Evolutionary conservation across 1,284 basidiomycete species (phyloP).

Genomic region (Anthracocystis walkeri): DNA sequence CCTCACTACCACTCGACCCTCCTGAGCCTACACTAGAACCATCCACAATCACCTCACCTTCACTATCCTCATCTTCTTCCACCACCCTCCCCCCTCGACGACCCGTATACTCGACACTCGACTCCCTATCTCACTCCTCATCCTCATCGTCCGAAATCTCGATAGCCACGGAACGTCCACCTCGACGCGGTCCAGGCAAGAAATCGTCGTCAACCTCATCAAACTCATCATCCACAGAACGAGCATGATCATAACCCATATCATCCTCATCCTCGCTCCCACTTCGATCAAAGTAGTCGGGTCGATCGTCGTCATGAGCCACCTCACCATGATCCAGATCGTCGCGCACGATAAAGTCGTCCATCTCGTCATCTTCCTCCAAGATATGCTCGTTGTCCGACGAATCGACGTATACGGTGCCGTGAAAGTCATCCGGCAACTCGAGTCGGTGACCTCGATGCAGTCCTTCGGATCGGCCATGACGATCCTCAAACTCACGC

Average conservation of each 20-base stretch:
- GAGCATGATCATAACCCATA: not conserved
- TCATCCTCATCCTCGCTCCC: slow-evolving; percentile 1
- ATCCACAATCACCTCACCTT: slow-evolving; percentile 3
- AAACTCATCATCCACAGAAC: slow-evolving; percentile 7
- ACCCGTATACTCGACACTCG: slow-evolving; percentile 33
- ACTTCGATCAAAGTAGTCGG: not conserved
- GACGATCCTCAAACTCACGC: slow-evolving; percentile 27
- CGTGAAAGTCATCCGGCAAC: slow-evolving; percentile 1
- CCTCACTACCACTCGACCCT: slow-evolving; percentile 1
- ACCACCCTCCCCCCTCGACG: slow-evolving; percentile 3
- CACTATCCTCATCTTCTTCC: slow-evolving; percentile 8
- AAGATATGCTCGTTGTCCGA: slow-evolving; percentile 13
- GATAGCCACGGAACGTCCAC: slow-evolving; percentile 17
- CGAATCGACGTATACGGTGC: slow-evolving; percentile 9
- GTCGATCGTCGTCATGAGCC: not conserved
- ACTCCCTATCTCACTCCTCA: slow-evolving; percentile 10
- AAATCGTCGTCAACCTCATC: slow-evolving; percentile 40
- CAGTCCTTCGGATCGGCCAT: slow-evolving; percentile 20
- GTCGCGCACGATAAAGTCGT: slow-evolving; percentile 38
- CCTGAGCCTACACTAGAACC: not conserved
- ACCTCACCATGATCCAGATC: slow-evolving; percentile 7
- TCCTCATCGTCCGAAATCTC: slow-evolving; percentile 45
- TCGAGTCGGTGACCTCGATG: slow-evolving; percentile 17
- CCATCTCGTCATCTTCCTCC: slow-evolving; percentile 40
- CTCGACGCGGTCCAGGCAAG: slow-evolving; percentile 35